phyloP scores from a whole-genome alignment of 208 protist species.

The Paratrypanosoma confusum region DNA sequence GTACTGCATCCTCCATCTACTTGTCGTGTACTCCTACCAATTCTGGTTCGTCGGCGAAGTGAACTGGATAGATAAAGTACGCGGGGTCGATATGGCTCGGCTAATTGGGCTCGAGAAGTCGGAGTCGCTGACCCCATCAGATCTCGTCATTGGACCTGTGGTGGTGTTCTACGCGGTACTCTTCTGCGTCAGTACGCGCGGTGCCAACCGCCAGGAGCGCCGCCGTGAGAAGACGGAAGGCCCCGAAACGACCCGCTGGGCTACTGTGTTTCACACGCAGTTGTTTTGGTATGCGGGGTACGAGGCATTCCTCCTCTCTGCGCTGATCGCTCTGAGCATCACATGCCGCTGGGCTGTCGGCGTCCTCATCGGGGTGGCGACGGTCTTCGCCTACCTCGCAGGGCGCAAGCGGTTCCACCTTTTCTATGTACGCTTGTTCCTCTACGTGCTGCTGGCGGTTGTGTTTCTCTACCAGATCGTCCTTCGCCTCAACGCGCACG shows the following conservation, averaged over 20 bases:
- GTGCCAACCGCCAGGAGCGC: neutral
- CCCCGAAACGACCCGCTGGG: conserved; percentile 7
- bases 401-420: conserved; percentile 5
- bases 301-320: conserved; percentile 10
- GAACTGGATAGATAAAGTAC: conserved; percentile 1
- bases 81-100: conserved; percentile 1
- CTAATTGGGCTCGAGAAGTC: conserved; percentile 14
- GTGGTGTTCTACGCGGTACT: conserved; percentile 15
- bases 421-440: neutral
- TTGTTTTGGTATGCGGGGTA: conserved; percentile 11
- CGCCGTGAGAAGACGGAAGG: conserved; percentile 10
- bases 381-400: conserved; percentile 1
- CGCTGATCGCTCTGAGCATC: conserved; percentile 3
- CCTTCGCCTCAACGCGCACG: conserved; percentile 2
- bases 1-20: conserved; percentile 16
- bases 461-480: conserved; percentile 7
- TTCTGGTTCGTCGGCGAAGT: conserved; percentile 14
- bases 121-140: neutral
- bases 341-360: conserved; percentile 1
- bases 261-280: conserved; percentile 9
- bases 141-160: conserved; percentile 8
- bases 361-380: conserved; percentile 1
- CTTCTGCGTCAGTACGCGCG: conserved; percentile 9
- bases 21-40: conserved; percentile 13
- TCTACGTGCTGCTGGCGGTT: conserved; percentile 1